Conservation (phyloP, 805 yeast species). For the Candida multigemmis region DNA sequence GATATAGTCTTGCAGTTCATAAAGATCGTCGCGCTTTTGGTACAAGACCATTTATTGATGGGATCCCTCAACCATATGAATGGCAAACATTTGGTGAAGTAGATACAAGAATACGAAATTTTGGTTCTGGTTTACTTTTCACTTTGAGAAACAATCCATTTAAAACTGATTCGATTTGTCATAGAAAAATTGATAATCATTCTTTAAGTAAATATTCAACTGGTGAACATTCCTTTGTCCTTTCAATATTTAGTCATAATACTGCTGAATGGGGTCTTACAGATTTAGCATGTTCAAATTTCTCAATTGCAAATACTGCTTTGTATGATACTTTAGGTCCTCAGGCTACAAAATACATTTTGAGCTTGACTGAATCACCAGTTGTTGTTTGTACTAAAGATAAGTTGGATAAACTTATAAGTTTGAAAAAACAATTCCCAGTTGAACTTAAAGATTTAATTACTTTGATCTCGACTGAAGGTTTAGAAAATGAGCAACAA, state of each 20-base stretch:
- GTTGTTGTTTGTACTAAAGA: constrained; percentile 27
- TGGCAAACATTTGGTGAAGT: constrained; percentile 16
- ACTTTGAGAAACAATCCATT: constrained; percentile 23
- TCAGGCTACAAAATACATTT: constrained; percentile 53
- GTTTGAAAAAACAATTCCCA: constrained; percentile 15
- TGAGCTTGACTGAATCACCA: constrained; percentile 55
- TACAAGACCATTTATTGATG: constrained; percentile 20
- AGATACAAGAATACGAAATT: constrained; percentile 13
- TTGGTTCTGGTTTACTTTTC: constrained; percentile 30
- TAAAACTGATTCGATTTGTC: constrained; percentile 14
- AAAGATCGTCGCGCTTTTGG: constrained; percentile 39
- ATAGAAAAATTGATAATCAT: constrained; percentile 13
- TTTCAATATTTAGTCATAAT: constrained; percentile 49
- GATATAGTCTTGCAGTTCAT: constrained; percentile 25
- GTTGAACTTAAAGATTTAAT: constrained; percentile 19
- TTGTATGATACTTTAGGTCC: constrained; percentile 35
- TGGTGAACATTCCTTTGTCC: constrained; percentile 32
- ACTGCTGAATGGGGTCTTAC: constrained; percentile 61
- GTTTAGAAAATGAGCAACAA: constrained; percentile 22
- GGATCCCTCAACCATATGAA: constrained; percentile 20
- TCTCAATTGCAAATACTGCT: constrained; percentile 22
- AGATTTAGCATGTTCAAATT: constrained; percentile 60
- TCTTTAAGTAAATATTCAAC: constrained; percentile 1
- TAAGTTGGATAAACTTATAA: constrained; percentile 16
- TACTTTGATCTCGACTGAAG: constrained; percentile 28